phyloP scores from a whole-genome alignment of 177 flowering plant genomes.

The Vitis hybrid region DNA sequence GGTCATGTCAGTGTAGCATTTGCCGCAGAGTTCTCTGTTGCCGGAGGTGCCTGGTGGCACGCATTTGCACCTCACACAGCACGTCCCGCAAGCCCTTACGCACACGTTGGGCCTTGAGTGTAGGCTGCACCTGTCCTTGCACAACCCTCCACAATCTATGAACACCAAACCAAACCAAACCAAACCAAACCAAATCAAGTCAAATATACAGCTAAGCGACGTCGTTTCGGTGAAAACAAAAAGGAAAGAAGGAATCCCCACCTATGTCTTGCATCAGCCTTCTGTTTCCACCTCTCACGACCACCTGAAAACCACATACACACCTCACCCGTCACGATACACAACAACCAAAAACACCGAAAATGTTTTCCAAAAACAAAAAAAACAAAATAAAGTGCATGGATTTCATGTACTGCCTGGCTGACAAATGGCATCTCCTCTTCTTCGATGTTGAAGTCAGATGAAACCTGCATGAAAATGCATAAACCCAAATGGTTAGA shows the following conservation, averaged over 20 bases:
- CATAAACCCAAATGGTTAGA: neutral
- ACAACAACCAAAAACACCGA: neutral
- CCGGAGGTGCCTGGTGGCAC: conserved; percentile 62
- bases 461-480: conserved; percentile 16
- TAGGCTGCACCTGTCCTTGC: conserved; percentile 38
- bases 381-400: neutral
- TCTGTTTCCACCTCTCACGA: conserved; percentile 23
- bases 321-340: neutral
- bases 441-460: conserved; percentile 10
- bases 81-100: conserved; percentile 51
- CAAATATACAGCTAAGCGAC: too few species aligned
- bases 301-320: neutral
- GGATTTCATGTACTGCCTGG: conserved; percentile 1
- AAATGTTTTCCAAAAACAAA: neutral
- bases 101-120: conserved; percentile 53
- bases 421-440: neutral
- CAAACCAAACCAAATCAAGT: too few species aligned
- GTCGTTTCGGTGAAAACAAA: neutral
- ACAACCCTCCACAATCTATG: conserved; percentile 41
- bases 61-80: conserved; percentile 55
- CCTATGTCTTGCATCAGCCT: conserved; percentile 34
- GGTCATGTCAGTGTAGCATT: conserved; percentile 51
- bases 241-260: conserved; percentile 2
- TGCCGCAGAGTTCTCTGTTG: conserved; percentile 43
- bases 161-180: neutral